These are phyloP conservation scores for Verticillium tricorpus DNA, from an alignment of 2,329 filamentous ascomycete genomes.

Conservation along the genomic window DNA sequence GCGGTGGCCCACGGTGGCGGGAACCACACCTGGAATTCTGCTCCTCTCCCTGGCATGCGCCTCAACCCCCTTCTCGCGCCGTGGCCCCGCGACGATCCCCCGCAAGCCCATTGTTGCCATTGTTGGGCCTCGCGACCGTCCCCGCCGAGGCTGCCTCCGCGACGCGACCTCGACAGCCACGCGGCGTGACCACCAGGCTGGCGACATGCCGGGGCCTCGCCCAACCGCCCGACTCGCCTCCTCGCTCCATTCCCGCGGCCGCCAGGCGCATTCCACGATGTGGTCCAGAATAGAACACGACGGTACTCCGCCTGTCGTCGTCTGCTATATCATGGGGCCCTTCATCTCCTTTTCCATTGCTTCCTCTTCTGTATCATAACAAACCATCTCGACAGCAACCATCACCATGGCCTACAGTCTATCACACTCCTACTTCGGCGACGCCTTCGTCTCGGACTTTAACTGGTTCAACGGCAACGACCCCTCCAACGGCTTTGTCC, in stretches of 20 bases:
- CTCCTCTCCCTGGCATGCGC: not conserved
- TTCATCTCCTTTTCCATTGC: not conserved
- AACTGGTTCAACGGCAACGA: slow-evolving; percentile 49
- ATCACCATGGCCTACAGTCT: slow-evolving; percentile 30
- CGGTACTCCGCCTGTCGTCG: not conserved
- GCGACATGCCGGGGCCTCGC: not conserved
- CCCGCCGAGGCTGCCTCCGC: not conserved
- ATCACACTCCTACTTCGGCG: slow-evolving; percentile 35
- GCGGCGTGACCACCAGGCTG: not conserved
- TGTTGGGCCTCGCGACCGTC: not conserved
- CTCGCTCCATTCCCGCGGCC: not conserved
- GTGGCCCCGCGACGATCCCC: not conserved
- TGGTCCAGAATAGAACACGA: not conserved
- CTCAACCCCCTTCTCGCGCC: not conserved
- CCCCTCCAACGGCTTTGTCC: slow-evolving; percentile 52
- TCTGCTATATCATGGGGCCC: not conserved
- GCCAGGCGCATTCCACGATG: not conserved
- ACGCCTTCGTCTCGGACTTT: slow-evolving; percentile 42
- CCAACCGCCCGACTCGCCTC: not conserved
- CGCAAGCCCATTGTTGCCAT: not conserved
- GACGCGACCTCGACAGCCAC: not conserved
- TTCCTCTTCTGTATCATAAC: not conserved
- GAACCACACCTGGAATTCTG: not conserved
- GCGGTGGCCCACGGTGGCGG: not conserved
- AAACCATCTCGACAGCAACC: not conserved